Base-by-base conservation (phyloP, 176 grass and related monocot genomes). In the Oryza officinalis region DNA sequence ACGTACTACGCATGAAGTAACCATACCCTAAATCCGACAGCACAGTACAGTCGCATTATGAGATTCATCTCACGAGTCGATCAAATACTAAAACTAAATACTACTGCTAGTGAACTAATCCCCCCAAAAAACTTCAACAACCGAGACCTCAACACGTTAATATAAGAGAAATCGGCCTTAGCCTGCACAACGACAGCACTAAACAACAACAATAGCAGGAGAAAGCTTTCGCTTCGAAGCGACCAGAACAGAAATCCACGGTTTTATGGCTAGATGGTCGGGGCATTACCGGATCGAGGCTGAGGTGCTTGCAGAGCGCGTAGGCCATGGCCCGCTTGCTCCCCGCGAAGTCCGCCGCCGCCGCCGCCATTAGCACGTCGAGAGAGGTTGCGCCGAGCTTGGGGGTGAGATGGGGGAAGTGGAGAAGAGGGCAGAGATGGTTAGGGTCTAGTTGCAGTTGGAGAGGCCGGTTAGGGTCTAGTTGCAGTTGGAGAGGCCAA, bases 261-360 rank as follows among this genome's bases (percentile, higher is more conserved):
- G 79, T 6, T 83, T 1, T 71, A 41, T 6, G 25, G 18, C 28
- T 9, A 0, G 26, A 46, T 9, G 0, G 28, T 0, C 2, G n/a
- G 11, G n/a, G 30, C 10, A 69, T 81, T 59, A 97, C 92, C 5
- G 90, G 65, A 89, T 97, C 90, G 75, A 87, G 23, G 50, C 81
- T 76, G n/a, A 91, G 75, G 72, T 87, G 84, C 67, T 87, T 94
- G 90, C 84, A 91, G 67, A 97, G 90, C 63, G 90, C 92, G 69
- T 79, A 79, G 52, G 75, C 85, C 61, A 94, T 91, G 69, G 84
- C 84, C 81, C 82, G 82, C 88, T 94, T 94, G 84, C 84, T 82
- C 85, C n/a, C 50, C 27, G 70, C 65, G n/a, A 64, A 14, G 65
- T 90, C 79, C 79, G 77, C 79, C 33, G 84, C 59, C 81, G 70